A percentile compares a stretch with the other conserved stretches of the same genome.
Evolutionary conservation across 139 green algal genomes (phyloP).

Genomic region (Chlorella vulgaris): DNA sequence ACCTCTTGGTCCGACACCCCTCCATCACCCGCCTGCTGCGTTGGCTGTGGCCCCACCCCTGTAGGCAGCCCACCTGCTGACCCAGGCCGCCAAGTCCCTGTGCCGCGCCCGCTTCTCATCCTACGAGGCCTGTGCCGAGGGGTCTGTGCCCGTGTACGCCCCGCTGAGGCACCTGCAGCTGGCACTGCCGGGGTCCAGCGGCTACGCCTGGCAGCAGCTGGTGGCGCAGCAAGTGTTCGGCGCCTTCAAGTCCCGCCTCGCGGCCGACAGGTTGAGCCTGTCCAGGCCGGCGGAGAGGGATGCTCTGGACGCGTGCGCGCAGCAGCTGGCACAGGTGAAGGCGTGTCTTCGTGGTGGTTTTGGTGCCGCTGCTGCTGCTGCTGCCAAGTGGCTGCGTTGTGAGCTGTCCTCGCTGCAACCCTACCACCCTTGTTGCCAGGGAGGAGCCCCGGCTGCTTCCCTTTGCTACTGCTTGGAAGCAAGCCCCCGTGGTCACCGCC

Average conservation of each 20-base stretch:
- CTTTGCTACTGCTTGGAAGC: too few relatives aligned
- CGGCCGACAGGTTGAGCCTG: not conserved
- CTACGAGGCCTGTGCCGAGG: slow-evolving; percentile 7
- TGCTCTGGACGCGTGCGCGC: slow-evolving; percentile 1
- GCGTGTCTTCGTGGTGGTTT: too few relatives aligned
- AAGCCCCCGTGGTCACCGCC: not conserved
- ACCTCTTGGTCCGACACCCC: not conserved
- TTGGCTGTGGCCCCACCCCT: not conserved
- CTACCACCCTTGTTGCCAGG: too few relatives aligned
- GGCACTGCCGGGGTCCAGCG: not conserved
- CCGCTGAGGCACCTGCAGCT: slow-evolving; percentile 46
- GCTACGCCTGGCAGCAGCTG: slow-evolving; percentile 15
- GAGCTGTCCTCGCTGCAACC: too few relatives aligned
- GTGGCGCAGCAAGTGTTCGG: slow-evolving; percentile 11
- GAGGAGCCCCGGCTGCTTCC: too few relatives aligned
- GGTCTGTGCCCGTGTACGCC: slow-evolving; percentile 25
- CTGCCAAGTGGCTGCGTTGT: not conserved
- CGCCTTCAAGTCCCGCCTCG: not conserved
- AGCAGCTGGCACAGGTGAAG: slow-evolving; percentile 30
- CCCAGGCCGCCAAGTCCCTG: slow-evolving; percentile 38
- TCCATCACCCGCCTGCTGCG: not conserved
- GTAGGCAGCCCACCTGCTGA: slow-evolving; percentile 45
- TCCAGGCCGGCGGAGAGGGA: not conserved
- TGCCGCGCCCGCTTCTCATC: slow-evolving; percentile 29
- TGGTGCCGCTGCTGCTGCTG: not conserved